Base-by-base conservation (phyloP, 192 early-diverging fungal genomes). In the Coemansia umbellata region DNA sequence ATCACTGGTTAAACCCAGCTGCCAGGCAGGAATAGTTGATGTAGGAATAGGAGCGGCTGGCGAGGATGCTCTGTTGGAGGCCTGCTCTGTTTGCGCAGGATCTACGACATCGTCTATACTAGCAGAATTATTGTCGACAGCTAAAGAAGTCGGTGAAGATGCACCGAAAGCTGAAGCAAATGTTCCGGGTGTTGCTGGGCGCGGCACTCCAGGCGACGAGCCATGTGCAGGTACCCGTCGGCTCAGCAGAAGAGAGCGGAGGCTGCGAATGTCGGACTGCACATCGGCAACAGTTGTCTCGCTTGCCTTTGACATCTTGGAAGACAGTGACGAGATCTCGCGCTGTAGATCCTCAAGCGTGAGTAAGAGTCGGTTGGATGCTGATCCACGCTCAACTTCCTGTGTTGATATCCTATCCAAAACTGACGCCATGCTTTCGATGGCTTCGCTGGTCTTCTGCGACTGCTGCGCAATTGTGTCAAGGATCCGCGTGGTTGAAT, bases 221-320 rank as follows among this genome's bases (percentile, higher is more conserved):
- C 72, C 68, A 54, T 55, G n/a, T 6, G 67, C 55, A 10, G 82
- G 81, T 6, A 67, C 73, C 19, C 86, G 81, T 31, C 93, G 85
- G 66, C 87, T 97, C 23, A 94, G 60, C 40, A 99, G 68, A 53
- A 99, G 79, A 52, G 85, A 91, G 56, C 95, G 92, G 30, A 99
- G 79, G 17, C 89, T 91, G 64, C 94, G 95, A 66, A 99, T 84
- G 66, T 99, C 96, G 18, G 80, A 81, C 73, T 99, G 96, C 18
- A 99, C 78, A 28, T 97, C 92, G 11, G 74, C 50, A 18, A 78
- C 54, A 7, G 55, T 47, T 2, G 43, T 27, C n/a, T 53, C 30
- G 18, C 53, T 50, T 0, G 58, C 18, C 53, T 43, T 56, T 23
- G 55, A 32, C n/a, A 37, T 40, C 41, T 64, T 57, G 21, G 54